These are phyloP conservation scores for Ilex asprella DNA, from an alignment of 257 asterid genomes.

Conservation along the genomic window DNA sequence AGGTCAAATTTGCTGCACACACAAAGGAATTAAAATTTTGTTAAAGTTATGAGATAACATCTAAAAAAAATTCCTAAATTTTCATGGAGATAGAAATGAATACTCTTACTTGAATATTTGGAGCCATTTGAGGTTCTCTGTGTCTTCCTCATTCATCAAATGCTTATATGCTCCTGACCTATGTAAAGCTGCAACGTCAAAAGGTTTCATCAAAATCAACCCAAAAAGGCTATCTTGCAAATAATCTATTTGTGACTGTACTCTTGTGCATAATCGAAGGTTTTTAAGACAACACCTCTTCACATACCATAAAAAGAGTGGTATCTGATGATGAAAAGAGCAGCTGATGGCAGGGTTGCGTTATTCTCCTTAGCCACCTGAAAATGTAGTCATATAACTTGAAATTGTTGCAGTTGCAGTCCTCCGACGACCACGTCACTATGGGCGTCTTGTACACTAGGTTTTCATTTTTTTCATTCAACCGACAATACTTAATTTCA, in stretches of 20 bases:
- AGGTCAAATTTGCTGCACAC: conserved; percentile 69
- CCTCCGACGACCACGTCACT: too few species aligned
- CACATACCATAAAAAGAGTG: conserved; percentile 73
- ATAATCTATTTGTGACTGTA: too few species aligned
- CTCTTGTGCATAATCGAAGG: too few species aligned
- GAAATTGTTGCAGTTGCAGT: neutral
- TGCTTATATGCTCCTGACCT: conserved; percentile 57
- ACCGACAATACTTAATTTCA: neutral
- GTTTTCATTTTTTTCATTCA: neutral
- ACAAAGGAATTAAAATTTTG: too few species aligned
- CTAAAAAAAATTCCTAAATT: too few species aligned
- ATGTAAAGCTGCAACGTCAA: conserved; percentile 55
- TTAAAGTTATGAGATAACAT: too few species aligned
- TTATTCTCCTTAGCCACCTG: conserved; percentile 80
- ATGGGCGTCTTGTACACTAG: neutral
- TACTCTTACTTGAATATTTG: conserved; percentile 46
- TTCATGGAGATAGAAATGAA: neutral
- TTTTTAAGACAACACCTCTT: too few species aligned
- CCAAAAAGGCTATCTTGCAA: neutral
- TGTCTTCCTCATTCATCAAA: conserved; percentile 66
- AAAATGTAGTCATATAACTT: neutral
- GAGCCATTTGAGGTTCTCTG: conserved; percentile 66
- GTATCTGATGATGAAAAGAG: conserved; percentile 66
- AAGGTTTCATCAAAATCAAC: neutral
- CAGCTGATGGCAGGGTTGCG: conserved; percentile 74